Conservation (phyloP, 169 alveolate species). For the Theileria parva region DNA sequence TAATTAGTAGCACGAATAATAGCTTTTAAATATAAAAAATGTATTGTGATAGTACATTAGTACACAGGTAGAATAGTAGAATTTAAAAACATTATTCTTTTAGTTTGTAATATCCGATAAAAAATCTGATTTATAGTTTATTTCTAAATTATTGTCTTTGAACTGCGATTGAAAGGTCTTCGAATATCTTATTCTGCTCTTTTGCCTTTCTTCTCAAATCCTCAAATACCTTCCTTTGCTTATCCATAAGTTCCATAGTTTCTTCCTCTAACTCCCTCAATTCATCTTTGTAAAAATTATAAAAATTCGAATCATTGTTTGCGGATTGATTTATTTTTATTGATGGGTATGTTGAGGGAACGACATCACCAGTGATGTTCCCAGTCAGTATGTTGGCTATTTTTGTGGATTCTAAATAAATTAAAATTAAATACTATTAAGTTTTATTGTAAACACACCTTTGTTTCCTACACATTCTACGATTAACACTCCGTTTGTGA, state of each 20-base stretch:
- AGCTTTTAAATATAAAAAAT: not conserved
- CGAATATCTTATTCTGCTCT: slow-evolving; percentile 26
- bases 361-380: slow-evolving; percentile 41
- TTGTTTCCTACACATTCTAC: not conserved
- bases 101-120: not conserved
- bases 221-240: slow-evolving; percentile 39
- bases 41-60: slow-evolving; percentile 14
- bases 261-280: slow-evolving; percentile 32
- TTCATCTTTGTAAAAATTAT: slow-evolving; percentile 24
- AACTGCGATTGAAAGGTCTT: slow-evolving; percentile 50
- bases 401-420: slow-evolving; percentile 1
- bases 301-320: slow-evolving; percentile 54
- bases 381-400: slow-evolving; percentile 14
- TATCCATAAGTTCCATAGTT: slow-evolving; percentile 29
- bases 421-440: not conserved
- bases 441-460: not conserved
- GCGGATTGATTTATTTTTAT: slow-evolving; percentile 56
- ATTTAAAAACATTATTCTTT: not conserved
- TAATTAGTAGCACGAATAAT: not conserved
- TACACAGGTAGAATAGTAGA: not conserved
- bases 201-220: slow-evolving; percentile 15
- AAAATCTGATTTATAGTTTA: not conserved
- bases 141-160: slow-evolving; percentile 24
- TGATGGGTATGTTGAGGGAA: slow-evolving; percentile 61
- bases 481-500: not conserved